Evolutionary conservation across 2,329 filamentous ascomycete genomes (phyloP).

Genomic region (Cytospora schulzeri): DNA sequence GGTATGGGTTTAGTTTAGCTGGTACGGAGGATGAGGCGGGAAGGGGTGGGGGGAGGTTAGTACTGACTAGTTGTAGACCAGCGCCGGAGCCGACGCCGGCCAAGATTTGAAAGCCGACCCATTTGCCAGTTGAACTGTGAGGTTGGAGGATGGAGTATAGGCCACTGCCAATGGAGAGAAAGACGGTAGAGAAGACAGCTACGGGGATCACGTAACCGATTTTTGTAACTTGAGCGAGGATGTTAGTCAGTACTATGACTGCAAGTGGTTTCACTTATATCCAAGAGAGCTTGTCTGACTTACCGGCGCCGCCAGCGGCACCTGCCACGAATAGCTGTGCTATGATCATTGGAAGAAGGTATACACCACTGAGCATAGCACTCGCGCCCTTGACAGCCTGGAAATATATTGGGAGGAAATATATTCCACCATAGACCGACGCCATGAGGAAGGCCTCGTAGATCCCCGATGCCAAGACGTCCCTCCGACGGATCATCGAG

Average conservation of each 20-base stretch:
- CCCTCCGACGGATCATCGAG: neutral
- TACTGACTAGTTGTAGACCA: slow-evolving; percentile 1
- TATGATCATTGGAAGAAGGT: neutral
- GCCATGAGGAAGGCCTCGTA: neutral
- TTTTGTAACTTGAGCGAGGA: neutral
- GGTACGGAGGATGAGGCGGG: neutral
- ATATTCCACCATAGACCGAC: neutral
- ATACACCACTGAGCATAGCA: slow-evolving; percentile 5
- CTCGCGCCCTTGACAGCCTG: slow-evolving; percentile 2
- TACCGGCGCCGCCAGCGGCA: neutral
- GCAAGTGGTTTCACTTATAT: too few species aligned
- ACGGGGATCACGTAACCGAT: neutral
- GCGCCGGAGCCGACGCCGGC: slow-evolving; percentile 21
- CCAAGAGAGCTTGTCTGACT: neutral
- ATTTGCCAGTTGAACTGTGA: slow-evolving; percentile 21
- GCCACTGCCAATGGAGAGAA: neutral
- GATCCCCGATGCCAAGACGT: neutral
- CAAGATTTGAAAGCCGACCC: slow-evolving; percentile 28
- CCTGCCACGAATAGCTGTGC: neutral
- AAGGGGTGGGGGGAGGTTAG: too few species aligned
- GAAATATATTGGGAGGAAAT: slow-evolving; percentile 17
- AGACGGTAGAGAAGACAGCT: neutral
- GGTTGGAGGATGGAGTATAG: slow-evolving; percentile 26
- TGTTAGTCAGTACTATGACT: too few species aligned
- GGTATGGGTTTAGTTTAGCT: neutral